Conservation (phyloP, 2,329 filamentous ascomycete species). For the Albifimbria verrucaria region DNA sequence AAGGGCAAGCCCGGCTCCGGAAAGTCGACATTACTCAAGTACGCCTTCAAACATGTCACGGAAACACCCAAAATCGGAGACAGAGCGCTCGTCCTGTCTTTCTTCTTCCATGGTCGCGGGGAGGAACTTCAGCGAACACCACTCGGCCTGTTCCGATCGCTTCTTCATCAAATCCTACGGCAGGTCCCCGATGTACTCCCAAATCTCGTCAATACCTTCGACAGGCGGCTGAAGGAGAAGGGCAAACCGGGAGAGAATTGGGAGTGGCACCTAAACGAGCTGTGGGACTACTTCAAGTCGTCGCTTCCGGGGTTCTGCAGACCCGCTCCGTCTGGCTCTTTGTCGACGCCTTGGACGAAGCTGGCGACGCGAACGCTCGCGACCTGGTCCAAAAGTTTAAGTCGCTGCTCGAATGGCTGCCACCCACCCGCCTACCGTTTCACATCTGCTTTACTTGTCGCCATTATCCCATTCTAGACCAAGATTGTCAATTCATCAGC, state of each 20-base stretch:
- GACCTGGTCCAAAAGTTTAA: conserved; percentile 41
- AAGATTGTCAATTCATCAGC: conserved; percentile 26
- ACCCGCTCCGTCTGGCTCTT: conserved; percentile 15
- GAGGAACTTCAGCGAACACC: conserved; percentile 39
- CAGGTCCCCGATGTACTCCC: conserved; percentile 20
- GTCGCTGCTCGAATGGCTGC: conserved; percentile 25
- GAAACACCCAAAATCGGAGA: conserved; percentile 6
- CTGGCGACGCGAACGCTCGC: conserved; percentile 35
- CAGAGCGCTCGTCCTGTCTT: conserved; percentile 28
- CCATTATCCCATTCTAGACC: conserved; percentile 44
- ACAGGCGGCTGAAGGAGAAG: not conserved
- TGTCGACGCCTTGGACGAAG: conserved; percentile 48
- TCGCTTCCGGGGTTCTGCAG: not conserved
- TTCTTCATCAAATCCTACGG: conserved; percentile 43
- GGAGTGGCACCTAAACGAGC: conserved; percentile 1
- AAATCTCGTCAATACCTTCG: conserved; percentile 29
- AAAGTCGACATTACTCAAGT: conserved; percentile 47
- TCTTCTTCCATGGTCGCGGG: conserved; percentile 51
- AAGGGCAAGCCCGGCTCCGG: conserved; percentile 42
- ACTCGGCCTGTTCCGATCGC: conserved; percentile 46
- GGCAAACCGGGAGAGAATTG: not conserved
- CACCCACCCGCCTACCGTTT: conserved; percentile 10
- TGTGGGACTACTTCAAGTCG: conserved; percentile 3
- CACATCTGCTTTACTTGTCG: conserved; percentile 41
- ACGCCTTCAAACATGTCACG: conserved; percentile 10